Base-by-base conservation (phyloP, 2,329 filamentous ascomycete species). In the Apiospora arundinis region DNA sequence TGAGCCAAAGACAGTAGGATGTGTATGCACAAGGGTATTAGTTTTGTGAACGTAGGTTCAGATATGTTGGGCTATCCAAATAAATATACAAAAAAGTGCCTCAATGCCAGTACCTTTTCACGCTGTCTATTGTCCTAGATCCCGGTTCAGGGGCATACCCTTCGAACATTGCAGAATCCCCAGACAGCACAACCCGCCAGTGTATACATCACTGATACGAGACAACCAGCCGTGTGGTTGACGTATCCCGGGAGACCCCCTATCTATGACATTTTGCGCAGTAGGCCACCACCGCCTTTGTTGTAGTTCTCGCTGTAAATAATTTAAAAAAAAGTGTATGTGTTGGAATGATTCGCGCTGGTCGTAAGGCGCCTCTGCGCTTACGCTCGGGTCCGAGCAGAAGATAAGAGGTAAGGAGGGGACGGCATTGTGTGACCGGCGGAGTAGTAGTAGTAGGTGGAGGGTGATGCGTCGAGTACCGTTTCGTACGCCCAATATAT, bases 321-420 rank as follows among this genome's bases (percentile, higher is more conserved):
- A 63, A 63, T 63, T 63, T 63, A 63, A 63, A 63, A 60, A 63
- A 63, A 32, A 40, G 56, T 63, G 56, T 63, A 63, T 63, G 56
- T 37, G 28, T 63, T 63, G 28, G 56, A 63, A 63, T 60, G 56
- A 40, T 63, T 40, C 56, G 56, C 56, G 56, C 56, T 63, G 56
- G 56, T 63, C 56, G 56, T 40, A 63, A 63, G 56, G 56, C 56
- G 56, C 56, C 56, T 63, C 56, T 63, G 56, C 56, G 56, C 56
- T 63, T 63, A 40, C 56, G 65, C 44, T 67, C 65, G 40, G 40
- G 18, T 67, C 42, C 65, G 65, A 46, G 40, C 65, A 67, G 65
- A 44, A 67, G 40, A 45, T 52, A 37, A 40, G 46, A 49, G 73
- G 74, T 75, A 80, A 79, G 75, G 78, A 79, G 78, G 76, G 78